A percentile compares a stretch with the other conserved stretches of the same genome.
Evolutionary conservation across 2,329 filamentous ascomycete species (phyloP).

Genomic region (Albophoma yamanashiensis): DNA sequence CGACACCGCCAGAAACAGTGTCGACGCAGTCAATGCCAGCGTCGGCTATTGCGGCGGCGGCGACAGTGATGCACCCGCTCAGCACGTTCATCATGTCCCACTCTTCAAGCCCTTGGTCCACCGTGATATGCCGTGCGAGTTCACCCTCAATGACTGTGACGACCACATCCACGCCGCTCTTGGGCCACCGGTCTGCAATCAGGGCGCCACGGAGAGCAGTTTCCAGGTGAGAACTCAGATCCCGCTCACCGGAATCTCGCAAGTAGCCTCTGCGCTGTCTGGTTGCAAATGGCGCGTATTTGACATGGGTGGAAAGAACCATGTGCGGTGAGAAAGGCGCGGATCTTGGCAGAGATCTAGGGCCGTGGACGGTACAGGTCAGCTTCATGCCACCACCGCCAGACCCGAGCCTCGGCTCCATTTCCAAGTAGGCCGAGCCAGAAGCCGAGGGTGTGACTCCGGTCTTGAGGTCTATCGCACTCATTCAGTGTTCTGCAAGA

Average conservation of each 20-base stretch:
- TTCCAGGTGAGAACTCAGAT: slow-evolving; percentile 84
- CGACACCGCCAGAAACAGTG: slow-evolving; percentile 79
- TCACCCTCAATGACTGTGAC: slow-evolving; percentile 91
- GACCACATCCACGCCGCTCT: slow-evolving; percentile 91
- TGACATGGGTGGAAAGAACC: slow-evolving; percentile 85
- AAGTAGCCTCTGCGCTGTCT: slow-evolving; percentile 74
- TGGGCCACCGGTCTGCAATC: slow-evolving; percentile 94
- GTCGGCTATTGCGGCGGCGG: slow-evolving; percentile 84
- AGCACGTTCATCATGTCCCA: slow-evolving; percentile 91
- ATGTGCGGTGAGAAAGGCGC: slow-evolving; percentile 89
- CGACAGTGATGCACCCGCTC: slow-evolving; percentile 85
- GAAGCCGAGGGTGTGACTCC: slow-evolving; percentile 88
- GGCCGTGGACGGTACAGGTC: slow-evolving; percentile 86
- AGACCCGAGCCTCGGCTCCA: slow-evolving; percentile 38
- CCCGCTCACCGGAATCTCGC: slow-evolving; percentile 75
- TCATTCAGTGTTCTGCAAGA: not conserved
- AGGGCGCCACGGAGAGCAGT: slow-evolving; percentile 81
- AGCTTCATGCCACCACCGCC: slow-evolving; percentile 69
- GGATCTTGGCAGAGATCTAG: slow-evolving; percentile 78
- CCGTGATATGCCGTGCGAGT: slow-evolving; percentile 52
- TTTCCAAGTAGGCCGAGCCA: slow-evolving; percentile 79
- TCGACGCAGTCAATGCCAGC: slow-evolving; percentile 95
- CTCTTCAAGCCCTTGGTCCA: slow-evolving; percentile 45
- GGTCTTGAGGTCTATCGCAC: slow-evolving; percentile 65
- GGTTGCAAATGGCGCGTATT: slow-evolving; percentile 91